phyloP scores from a whole-genome alignment of 257 asterid genomes.

The Solanum habrochaites region DNA sequence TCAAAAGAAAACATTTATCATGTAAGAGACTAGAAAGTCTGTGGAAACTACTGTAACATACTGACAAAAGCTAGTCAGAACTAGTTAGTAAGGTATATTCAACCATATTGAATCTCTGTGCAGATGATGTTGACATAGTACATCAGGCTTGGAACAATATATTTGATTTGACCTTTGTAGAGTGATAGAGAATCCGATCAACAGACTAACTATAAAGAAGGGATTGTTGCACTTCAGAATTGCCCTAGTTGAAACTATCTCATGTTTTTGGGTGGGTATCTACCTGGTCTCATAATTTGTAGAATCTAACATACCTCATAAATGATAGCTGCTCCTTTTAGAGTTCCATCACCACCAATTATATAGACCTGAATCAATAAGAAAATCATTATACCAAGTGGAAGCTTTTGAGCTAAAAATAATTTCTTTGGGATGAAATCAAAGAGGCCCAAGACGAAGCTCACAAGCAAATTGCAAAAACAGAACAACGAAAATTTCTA shows the following conservation, averaged over 20 bases:
- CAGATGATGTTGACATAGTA: background rate
- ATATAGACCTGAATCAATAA: slow-evolving; percentile 71
- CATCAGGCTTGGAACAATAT: background rate
- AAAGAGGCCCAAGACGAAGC: background rate
- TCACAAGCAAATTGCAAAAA: background rate
- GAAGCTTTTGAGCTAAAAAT: background rate
- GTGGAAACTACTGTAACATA: background rate
- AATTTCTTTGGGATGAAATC: background rate
- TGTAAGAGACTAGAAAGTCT: background rate
- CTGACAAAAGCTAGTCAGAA: background rate
- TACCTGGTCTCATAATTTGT: background rate
- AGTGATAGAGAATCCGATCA: background rate
- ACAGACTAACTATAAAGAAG: background rate
- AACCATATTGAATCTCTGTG: background rate
- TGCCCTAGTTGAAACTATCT: background rate
- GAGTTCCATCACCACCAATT: slow-evolving; percentile 98
- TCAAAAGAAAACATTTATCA: background rate
- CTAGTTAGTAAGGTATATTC: background rate
- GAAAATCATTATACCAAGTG: slow-evolving; percentile 19
- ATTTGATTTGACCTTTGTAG: background rate
- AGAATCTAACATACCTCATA: slow-evolving; percentile 45
- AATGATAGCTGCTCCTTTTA: slow-evolving; percentile 78
- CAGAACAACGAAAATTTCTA: background rate
- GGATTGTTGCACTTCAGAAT: background rate
- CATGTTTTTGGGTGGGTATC: background rate